phyloP scores from a whole-genome alignment of 352 stramenopile species.

The Globisporangium echinulatum region DNA sequence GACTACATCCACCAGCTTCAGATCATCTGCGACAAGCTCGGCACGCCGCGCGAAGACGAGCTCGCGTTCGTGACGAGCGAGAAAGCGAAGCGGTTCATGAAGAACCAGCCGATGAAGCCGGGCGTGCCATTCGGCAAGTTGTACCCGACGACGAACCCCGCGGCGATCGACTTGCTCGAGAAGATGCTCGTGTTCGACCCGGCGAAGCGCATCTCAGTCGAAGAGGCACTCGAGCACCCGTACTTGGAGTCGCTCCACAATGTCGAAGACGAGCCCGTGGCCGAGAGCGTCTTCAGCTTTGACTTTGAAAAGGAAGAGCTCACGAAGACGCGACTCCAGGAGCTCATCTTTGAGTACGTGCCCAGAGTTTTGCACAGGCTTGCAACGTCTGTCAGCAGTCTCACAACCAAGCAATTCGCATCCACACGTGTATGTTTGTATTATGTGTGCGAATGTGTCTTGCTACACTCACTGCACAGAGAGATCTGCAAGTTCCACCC shows the following conservation, averaged over 20 bases:
- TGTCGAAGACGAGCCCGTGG: constrained; percentile 87
- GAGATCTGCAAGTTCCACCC: constrained; percentile 68
- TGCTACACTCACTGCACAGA: not conserved
- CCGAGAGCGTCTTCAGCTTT: constrained; percentile 74
- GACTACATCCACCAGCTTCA: constrained; percentile 99
- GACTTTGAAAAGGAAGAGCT: constrained; percentile 87
- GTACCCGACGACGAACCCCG: constrained; percentile 61
- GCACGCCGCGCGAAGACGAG: constrained; percentile 81
- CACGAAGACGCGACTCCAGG: constrained; percentile 72
- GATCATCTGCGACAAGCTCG: constrained; percentile 91
- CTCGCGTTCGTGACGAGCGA: constrained; percentile 91
- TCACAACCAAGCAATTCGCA: too few relatives aligned
- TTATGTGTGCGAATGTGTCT: not conserved
- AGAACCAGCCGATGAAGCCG: constrained; percentile 69
- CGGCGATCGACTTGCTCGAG: constrained; percentile 75
- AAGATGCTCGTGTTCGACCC: constrained; percentile 88
- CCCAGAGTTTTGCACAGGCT: not conserved
- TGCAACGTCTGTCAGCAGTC: too few relatives aligned
- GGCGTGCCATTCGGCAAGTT: constrained; percentile 65
- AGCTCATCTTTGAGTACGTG: constrained; percentile 84
- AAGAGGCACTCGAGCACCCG: constrained; percentile 88
- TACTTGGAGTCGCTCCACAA: constrained; percentile 92
- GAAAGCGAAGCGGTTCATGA: constrained; percentile 82
- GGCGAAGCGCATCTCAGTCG: constrained; percentile 87
- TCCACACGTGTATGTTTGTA: not conserved